Evolutionary conservation across 2,329 filamentous ascomycete species (phyloP), one percentile per base, ranked within the genome.

Genomic region (Didymosphaeria variabile): DNA sequence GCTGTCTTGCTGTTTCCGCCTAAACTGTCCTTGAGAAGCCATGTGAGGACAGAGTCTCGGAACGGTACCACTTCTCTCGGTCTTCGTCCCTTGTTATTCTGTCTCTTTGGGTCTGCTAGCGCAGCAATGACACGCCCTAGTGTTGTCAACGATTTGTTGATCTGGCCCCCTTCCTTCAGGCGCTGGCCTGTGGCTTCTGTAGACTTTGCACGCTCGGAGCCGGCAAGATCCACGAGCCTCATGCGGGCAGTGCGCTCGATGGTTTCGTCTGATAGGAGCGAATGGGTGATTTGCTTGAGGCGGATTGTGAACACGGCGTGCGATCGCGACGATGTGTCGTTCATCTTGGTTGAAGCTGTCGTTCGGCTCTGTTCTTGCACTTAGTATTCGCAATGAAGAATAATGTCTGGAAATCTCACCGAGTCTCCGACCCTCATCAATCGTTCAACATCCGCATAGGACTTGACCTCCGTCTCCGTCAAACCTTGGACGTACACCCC

Each of bases 241-340:
- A 99, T 99, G 57, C 95, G 90, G 42, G 94, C 95, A 70, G 92
- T 92, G 66, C 95, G 89, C 79, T 99, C 95, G 15, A 96, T 98
- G 1, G 94, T 98, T 81, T 97, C 94, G 77, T 99, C 95, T n/a
- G 93, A 96, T 56, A 93, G 91, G 81, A 97, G 90, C 71, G 97
- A 94, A 80, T 98, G 94, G 75, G 97, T 94, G 67, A 99, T 99
- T 79, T 98, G 95, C 81, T 97, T 97, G 60, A 99, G 85, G 82
- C 97, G 95, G 70, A 99, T 95, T 31, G 95, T 99, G 79, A 99
- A 99, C 60, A 99, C 95, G 8, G 95, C 93, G 75, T 99, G 95
- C 66, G 93, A 97, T 77, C 95, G 91, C 65, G 93, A 97, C 57
- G 93, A 97, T 2, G 94, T 98, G 79, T 99, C 95, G 80, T 99